phyloP scores from a whole-genome alignment of 179 eudicot genomes.

The Silene coronaria region DNA sequence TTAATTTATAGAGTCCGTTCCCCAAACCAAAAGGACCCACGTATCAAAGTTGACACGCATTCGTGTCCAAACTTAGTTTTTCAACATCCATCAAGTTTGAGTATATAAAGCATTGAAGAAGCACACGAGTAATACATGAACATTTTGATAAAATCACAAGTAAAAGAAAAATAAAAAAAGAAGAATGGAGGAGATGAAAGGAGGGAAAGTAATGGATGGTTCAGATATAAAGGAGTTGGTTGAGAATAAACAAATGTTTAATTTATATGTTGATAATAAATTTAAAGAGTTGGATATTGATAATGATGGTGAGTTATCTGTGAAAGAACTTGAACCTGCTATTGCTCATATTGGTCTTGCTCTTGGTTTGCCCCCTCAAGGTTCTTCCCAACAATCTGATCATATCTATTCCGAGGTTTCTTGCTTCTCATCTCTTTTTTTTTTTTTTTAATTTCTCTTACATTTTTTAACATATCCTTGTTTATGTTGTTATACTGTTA shows the following conservation, averaged over 20 bases:
- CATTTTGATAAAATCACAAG: constrained; percentile 21
- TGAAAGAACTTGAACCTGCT: constrained; percentile 72
- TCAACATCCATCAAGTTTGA: not conserved
- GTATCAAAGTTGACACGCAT: constrained; percentile 15
- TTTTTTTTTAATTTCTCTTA: too few species aligned
- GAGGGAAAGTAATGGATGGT: constrained; percentile 57
- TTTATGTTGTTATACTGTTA: too few species aligned
- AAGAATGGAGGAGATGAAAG: constrained; percentile 15
- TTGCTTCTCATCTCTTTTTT: too few species aligned
- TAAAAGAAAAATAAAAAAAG: constrained; percentile 1
- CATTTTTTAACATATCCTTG: too few species aligned
- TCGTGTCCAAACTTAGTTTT: constrained; percentile 25
- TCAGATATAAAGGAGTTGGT: constrained; percentile 86
- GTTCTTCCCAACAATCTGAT: constrained; percentile 60
- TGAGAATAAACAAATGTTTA: constrained; percentile 55
- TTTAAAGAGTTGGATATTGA: constrained; percentile 61
- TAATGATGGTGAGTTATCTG: constrained; percentile 65
- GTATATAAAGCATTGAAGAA: constrained; percentile 4
- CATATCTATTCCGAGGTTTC: constrained; percentile 75
- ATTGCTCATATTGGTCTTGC: constrained; percentile 76
- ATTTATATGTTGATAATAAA: constrained; percentile 65
- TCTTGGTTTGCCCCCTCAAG: constrained; percentile 75
- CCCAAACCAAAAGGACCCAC: constrained; percentile 14
- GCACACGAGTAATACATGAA: constrained; percentile 28
- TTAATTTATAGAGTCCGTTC: too few species aligned